Evolutionary conservation across 345 rosid genomes (phyloP).

Genomic region (Lenwebbia sp.): DNA sequence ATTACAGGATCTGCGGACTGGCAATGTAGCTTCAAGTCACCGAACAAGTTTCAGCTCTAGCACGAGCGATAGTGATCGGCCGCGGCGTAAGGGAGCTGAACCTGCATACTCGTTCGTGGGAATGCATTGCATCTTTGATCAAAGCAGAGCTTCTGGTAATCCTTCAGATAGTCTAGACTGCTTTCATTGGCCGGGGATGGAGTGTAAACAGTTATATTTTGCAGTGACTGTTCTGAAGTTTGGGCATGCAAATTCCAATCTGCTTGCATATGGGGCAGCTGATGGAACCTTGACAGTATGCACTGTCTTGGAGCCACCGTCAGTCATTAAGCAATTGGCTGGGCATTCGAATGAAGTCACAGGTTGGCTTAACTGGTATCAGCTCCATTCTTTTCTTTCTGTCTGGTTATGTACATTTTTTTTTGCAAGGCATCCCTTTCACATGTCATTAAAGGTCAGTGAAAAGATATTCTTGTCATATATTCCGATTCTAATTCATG

Average conservation of each 20-base stretch:
- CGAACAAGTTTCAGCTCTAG: constrained; percentile 82
- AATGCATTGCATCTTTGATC: constrained; percentile 96
- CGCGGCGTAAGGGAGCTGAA: constrained; percentile 44
- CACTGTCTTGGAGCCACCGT: constrained; percentile 66
- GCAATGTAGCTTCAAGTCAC: constrained; percentile 47
- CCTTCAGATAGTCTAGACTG: background rate
- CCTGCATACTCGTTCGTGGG: constrained; percentile 94
- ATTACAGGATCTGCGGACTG: constrained; percentile 60
- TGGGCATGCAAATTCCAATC: constrained; percentile 90
- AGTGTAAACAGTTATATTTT: constrained; percentile 11
- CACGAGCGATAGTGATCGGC: constrained; percentile 58
- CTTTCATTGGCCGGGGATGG: background rate
- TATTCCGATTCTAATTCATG: background rate
- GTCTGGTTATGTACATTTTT: background rate
- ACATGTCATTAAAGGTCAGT: background rate
- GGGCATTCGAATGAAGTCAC: constrained; percentile 96
- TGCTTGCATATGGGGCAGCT: constrained; percentile 92
- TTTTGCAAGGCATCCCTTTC: background rate
- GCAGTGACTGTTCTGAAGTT: constrained; percentile 93
- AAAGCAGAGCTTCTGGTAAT: constrained; percentile 89
- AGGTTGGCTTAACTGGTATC: constrained; percentile 87
- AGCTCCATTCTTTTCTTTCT: constrained; percentile 1
- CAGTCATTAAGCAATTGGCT: constrained; percentile 42
- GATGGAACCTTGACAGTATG: constrained; percentile 92
- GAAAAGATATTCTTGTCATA: background rate